Evolutionary conservation across 306 rosid species (phyloP), one percentile per base, ranked within the genome.

Genomic region (Rosa lucieae): DNA sequence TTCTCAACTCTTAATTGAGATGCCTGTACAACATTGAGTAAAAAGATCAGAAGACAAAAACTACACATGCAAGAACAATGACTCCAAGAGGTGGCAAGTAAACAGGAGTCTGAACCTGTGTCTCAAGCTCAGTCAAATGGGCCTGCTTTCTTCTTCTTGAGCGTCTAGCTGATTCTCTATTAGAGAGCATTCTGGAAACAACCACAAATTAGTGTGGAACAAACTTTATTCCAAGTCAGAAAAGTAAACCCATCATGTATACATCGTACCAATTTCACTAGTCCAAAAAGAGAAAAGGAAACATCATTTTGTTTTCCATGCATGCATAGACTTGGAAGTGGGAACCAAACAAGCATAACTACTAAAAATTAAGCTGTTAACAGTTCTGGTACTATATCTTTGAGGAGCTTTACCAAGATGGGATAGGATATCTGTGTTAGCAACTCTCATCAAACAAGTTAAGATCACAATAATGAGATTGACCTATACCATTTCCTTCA

Each of bases 81-180:
- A 40, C 70, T 32, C 58, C 58, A 23, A 67, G 7, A 49, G n/a
- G 32, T 51, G 39, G 68, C 8, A 74, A 46, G 68, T 17, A 53
- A 72, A 53, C 37, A 42, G 46, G 66, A 70, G 12, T 42, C 51
- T 62, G 58, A 32, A 89, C 98, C 96, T 91, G 93, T 44, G 92
- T 89, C 90, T 92, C 98, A 29, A 95, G 98, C 73, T 95, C 99
- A 10, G 87, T 85, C 86, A 95, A 80, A 95, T 95, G 99, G 56
- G 99, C 98, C 85, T 95, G 99, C 83, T 95, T 95, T 91, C 98
- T 84, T 85, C 97, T 80, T 78, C 99, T 91, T 52, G 99, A 95
- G 70, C 99, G 99, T 80, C 99, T 90, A 12, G 99, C 99, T 8
- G 99, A 95, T 84, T 95, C 99, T 84, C 99, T 90, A 74, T 95